Base-by-base conservation (phyloP, 2,329 filamentous ascomycete genomes). In the Cucurbitaria berberidis region DNA sequence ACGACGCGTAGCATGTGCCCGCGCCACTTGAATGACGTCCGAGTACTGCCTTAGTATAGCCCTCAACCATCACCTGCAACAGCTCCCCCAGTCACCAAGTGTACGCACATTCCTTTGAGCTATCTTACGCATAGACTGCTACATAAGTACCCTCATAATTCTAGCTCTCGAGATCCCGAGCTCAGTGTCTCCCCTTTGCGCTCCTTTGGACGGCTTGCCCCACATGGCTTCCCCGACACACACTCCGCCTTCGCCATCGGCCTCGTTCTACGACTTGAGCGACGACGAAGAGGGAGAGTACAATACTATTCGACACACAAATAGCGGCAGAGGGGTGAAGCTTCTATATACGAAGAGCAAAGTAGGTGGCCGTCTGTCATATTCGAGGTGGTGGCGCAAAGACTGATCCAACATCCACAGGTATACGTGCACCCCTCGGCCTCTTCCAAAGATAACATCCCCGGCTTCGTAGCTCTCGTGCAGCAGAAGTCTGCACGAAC, bases 261-360 rank as follows among this genome's bases (percentile, higher is more conserved):
- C 88, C 46, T 96, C 91, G 68, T 95, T 93, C 81, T 97, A 96
- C 81, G 93, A 93, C 70, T 82, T 98, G 82, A 96, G 91, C 76
- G 96, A 99, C 79, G 92, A 96, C 70, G 93, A 96, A 60, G 95
- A 98, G 77, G 90, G 89, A 63, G 95, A 90, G 39, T 99, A 99
- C 79, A 90, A 96, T 74, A 98, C 92, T 16, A 91, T 99, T 68
- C 89, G 91, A 4, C 90, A 96, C 70, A 85, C 86, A 3, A 85
- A 84, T 62, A 86, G 86, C 2, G 89, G 90, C 0, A 86, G 86
- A 61, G 95, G 93, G 1, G 95, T 99, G 40, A 99, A 98, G 78
- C 81, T 99, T 27, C 81, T 99, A 13, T 97, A 89, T 69, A 93
- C 92, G 18, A 99, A 99, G 80, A 97, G 92, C 88, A 99, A 98